These are phyloP conservation scores for Agaricales sp. DNA, from an alignment of 1,284 basidiomycete genomes.

Conservation along the genomic window DNA sequence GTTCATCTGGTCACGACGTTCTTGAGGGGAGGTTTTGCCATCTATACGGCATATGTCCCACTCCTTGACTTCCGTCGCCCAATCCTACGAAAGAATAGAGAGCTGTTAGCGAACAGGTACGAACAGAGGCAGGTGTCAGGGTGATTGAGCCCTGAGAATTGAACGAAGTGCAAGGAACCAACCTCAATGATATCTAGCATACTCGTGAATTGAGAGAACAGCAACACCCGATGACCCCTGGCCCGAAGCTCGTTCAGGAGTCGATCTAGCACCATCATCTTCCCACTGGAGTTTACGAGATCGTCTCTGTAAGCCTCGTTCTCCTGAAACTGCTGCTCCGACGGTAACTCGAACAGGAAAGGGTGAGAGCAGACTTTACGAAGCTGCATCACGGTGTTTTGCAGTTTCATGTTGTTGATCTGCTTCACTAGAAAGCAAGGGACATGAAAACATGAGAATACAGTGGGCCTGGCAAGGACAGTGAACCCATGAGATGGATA, in stretches of 20 bases:
- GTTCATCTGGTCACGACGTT: constrained; percentile 79
- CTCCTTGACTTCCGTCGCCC: constrained; percentile 75
- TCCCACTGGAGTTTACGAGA: constrained; percentile 81
- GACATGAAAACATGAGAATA: background rate
- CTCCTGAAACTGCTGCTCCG: background rate
- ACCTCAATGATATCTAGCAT: constrained; percentile 95
- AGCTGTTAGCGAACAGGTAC: constrained; percentile 4
- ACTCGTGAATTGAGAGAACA: constrained; percentile 94
- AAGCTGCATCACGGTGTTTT: constrained; percentile 93
- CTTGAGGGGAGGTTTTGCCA: constrained; percentile 69
- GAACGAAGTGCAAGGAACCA: constrained; percentile 15
- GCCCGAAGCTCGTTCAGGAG: constrained; percentile 80
- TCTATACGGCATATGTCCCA: constrained; percentile 88
- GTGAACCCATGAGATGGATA: no score
- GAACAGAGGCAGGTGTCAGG: no score
- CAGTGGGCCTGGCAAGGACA: background rate
- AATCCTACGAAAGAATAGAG: constrained; percentile 42
- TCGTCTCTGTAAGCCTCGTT: constrained; percentile 59
- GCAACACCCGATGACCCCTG: constrained; percentile 79
- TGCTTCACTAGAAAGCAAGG: constrained; percentile 35
- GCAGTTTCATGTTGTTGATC: constrained; percentile 86
- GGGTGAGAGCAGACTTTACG: constrained; percentile 94
- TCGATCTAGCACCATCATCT: constrained; percentile 93
- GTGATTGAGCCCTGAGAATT: no score
- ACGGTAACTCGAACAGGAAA: constrained; percentile 85